Evolutionary conservation across 1,139 yeast genomes (phyloP).

Genomic region (Magnusiomyces suaveolens): DNA sequence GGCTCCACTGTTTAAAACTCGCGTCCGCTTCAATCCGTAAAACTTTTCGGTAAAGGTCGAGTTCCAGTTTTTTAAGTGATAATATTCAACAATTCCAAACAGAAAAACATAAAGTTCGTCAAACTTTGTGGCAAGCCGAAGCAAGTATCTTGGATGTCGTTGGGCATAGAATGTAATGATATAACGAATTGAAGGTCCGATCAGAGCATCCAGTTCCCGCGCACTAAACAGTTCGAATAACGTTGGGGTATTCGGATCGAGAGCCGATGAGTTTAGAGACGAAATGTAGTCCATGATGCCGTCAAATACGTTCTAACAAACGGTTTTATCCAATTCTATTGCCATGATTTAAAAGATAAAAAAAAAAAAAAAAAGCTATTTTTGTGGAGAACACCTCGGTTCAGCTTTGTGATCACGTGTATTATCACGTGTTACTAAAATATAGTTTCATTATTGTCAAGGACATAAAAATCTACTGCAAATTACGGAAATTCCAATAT

Average conservation of each 20-base stretch:
- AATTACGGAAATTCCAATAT: too few relatives aligned
- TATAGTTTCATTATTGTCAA: background rate
- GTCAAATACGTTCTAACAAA: too few relatives aligned
- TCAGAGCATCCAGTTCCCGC: constrained; percentile 61
- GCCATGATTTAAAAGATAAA: background rate
- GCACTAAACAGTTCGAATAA: constrained; percentile 76
- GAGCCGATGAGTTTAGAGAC: constrained; percentile 62
- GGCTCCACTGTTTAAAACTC: constrained; percentile 25
- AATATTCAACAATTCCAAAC: constrained; percentile 64
- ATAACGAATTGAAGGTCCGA: constrained; percentile 77
- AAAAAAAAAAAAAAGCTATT: background rate
- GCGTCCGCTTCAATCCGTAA: constrained; percentile 71
- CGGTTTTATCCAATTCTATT: too few relatives aligned
- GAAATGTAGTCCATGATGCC: constrained; percentile 67
- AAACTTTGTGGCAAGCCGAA: constrained; percentile 54
- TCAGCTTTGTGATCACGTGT: background rate
- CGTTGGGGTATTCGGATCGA: constrained; percentile 71
- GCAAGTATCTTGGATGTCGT: constrained; percentile 60
- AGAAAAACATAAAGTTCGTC: constrained; percentile 64
- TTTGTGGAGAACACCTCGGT: background rate
- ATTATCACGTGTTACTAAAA: background rate
- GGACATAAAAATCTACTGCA: too few relatives aligned
- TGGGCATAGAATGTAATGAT: constrained; percentile 75
- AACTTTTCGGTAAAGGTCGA: constrained; percentile 86
- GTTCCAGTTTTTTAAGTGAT: constrained; percentile 64